Percentiles rank a stretch among this genome's conserved stretches.
phyloP scores from a whole-genome alignment of 352 stramenopile species.

The Phytophthora capsici region DNA sequence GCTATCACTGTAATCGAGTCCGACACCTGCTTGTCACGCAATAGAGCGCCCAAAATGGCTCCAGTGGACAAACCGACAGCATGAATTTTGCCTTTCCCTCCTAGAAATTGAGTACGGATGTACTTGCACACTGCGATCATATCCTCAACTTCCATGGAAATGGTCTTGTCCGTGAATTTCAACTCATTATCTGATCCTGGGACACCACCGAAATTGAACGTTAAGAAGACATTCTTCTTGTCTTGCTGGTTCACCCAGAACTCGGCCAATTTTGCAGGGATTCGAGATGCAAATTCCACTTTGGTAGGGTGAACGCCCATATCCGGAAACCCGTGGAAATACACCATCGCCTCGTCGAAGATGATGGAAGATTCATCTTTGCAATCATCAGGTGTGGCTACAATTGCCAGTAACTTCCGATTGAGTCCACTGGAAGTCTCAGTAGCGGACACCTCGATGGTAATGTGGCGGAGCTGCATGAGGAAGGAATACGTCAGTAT shows the following conservation, averaged over 20 bases:
- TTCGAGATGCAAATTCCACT: slow-evolving; percentile 57
- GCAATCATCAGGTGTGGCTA: slow-evolving; percentile 22
- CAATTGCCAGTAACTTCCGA: slow-evolving; percentile 30
- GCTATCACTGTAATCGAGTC: slow-evolving; percentile 70
- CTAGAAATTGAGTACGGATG: slow-evolving; percentile 41
- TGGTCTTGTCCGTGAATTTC: slow-evolving; percentile 55
- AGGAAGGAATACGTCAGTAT: too few relatives aligned
- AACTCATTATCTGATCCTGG: slow-evolving; percentile 64
- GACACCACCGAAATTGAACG: slow-evolving; percentile 76
- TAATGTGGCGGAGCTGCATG: slow-evolving; percentile 29
- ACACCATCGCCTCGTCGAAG: slow-evolving; percentile 63
- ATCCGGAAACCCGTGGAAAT: slow-evolving; percentile 81
- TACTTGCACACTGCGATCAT: slow-evolving; percentile 55
- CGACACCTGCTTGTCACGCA: slow-evolving; percentile 49
- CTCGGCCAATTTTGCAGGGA: slow-evolving; percentile 65
- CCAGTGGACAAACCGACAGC: slow-evolving; percentile 75
- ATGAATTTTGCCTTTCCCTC: slow-evolving; percentile 46
- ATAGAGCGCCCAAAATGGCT: slow-evolving; percentile 67
- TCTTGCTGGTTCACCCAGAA: slow-evolving; percentile 46
- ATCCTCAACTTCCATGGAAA: slow-evolving; percentile 67
- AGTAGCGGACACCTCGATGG: slow-evolving; percentile 20
- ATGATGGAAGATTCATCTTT: neutral
- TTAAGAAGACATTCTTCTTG: slow-evolving; percentile 43
- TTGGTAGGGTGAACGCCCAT: slow-evolving; percentile 67
- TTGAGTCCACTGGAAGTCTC: slow-evolving; percentile 16